phyloP scores from a whole-genome alignment of 2,329 filamentous ascomycete genomes.

The Botrytis fragariae region DNA sequence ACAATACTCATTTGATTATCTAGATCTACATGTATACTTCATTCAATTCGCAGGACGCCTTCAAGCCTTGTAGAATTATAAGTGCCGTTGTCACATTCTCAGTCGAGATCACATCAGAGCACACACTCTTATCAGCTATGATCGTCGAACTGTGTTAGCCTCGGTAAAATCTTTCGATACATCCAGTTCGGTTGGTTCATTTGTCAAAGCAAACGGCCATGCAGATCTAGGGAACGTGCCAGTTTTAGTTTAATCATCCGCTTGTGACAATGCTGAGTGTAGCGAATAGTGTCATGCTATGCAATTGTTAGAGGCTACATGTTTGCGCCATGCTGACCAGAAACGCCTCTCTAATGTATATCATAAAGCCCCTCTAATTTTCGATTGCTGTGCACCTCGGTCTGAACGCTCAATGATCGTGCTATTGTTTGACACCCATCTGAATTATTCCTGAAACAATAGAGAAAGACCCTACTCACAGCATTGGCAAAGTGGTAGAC shows the following conservation, averaged over 20 bases:
- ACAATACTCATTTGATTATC: background rate
- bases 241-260: background rate
- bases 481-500: background rate
- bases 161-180: background rate
- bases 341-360: background rate
- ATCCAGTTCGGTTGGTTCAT: background rate
- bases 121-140: background rate
- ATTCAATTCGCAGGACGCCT: background rate
- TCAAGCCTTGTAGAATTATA: background rate
- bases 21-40: background rate
- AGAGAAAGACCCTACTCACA: background rate
- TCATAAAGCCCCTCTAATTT: background rate
- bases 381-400: background rate
- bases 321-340: background rate
- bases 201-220: background rate
- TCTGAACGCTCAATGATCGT: background rate
- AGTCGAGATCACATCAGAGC: background rate
- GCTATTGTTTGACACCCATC: background rate
- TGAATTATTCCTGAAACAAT: background rate
- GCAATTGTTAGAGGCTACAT: background rate
- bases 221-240: constrained; percentile 3
- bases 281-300: background rate
- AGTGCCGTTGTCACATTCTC: background rate
- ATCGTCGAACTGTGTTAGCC: background rate
- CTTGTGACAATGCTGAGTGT: background rate